These are phyloP conservation scores for Fomitopsis serialis DNA, from an alignment of 768 basidiomycete species.

Conservation along the genomic window DNA sequence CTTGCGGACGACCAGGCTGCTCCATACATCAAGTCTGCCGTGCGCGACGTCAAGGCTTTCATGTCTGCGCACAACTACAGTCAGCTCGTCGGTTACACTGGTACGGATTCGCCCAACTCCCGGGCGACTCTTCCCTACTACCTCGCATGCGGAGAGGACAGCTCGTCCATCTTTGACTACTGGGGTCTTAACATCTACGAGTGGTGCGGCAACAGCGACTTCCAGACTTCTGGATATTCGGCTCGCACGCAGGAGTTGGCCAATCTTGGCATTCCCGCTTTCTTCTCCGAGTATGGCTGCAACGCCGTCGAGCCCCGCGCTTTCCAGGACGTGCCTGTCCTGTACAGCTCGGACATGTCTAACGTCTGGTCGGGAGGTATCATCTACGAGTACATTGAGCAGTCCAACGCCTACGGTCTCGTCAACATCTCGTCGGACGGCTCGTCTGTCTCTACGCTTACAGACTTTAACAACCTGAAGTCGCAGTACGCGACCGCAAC, in stretches of 20 bases:
- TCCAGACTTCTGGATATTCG: background rate
- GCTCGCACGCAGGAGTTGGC: conserved; percentile 2
- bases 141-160: conserved; percentile 1
- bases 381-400: conserved; percentile 3
- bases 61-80: background rate
- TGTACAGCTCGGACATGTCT: conserved; percentile 3
- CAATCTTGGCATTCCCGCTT: conserved; percentile 1
- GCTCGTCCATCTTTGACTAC: conserved; percentile 1
- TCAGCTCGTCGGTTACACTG: conserved; percentile 3
- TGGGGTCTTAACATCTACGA: conserved; percentile 5
- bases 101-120: conserved; percentile 1
- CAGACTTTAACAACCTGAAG: conserved; percentile 4
- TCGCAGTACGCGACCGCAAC: background rate
- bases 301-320: conserved; percentile 1
- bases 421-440: background rate
- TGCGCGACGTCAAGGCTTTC: conserved; percentile 1
- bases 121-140: conserved; percentile 1
- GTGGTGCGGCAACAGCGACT: background rate
- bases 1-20: background rate
- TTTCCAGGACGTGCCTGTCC: conserved; percentile 1
- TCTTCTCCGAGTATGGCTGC: conserved; percentile 3
- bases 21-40: conserved; percentile 2
- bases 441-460: background rate
- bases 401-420: conserved; percentile 2
- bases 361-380: conserved; percentile 3